Evolutionary conservation across 129 eudicot genomes (phyloP).

Genomic region (Escallonia rubra): DNA sequence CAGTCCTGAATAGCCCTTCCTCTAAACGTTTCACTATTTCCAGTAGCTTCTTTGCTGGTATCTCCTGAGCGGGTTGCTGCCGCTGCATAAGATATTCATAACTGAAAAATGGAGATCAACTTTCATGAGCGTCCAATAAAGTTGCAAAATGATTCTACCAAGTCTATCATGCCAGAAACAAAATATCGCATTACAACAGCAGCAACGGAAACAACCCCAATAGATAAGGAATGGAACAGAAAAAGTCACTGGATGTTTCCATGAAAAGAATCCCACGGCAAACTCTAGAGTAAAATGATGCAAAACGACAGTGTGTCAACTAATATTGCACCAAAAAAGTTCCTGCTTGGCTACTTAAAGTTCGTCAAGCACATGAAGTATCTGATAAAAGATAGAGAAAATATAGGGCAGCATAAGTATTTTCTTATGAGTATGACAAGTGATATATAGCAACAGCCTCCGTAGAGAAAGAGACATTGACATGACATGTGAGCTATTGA

Average conservation of each 20-base stretch:
- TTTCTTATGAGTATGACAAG: not conserved
- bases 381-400: not conserved
- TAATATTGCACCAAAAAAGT: not conserved
- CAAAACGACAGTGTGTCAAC: no score
- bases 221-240: not conserved
- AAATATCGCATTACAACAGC: no score
- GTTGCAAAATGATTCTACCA: not conserved
- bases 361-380: not conserved
- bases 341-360: not conserved
- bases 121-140: conserved; percentile 11
- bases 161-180: not conserved
- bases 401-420: no score
- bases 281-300: no score
- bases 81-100: conserved; percentile 48
- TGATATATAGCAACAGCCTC: not conserved
- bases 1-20: conserved; percentile 61
- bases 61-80: conserved; percentile 36
- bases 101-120: conserved; percentile 37
- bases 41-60: conserved; percentile 33
- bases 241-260: not conserved
- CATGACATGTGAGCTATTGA: not conserved
- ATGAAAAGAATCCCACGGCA: no score
- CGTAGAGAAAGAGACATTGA: not conserved
- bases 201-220: no score
- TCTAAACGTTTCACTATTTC: conserved; percentile 72